These are phyloP conservation scores for Sherardia arvensis DNA, from an alignment of 257 asterid species.

Conservation along the genomic window DNA sequence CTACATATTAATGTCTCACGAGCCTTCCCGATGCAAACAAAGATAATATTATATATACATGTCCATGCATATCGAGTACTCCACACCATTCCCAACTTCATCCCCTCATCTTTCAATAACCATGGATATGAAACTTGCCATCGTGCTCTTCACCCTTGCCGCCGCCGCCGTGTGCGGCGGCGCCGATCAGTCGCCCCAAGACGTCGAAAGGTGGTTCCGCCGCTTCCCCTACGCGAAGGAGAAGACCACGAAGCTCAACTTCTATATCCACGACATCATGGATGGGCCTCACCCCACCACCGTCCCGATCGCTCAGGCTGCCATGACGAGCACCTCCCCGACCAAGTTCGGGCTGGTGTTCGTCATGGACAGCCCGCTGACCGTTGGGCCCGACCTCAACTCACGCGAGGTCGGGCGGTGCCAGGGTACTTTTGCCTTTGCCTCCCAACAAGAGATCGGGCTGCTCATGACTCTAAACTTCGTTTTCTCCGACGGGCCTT, in stretches of 20 bases:
- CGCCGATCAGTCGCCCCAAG: neutral
- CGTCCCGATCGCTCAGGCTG: constrained; percentile 3
- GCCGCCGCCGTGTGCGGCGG: neutral
- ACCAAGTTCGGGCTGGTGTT: neutral
- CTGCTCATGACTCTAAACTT: neutral
- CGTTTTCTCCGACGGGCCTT: neutral
- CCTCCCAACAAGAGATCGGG: neutral
- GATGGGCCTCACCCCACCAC: neutral
- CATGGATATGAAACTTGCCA: neutral
- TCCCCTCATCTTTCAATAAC: neutral
- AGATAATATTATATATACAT: neutral
- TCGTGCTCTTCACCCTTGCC: neutral
- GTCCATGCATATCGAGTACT: neutral
- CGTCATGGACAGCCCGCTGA: constrained; percentile 1
- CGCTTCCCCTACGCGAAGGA: neutral
- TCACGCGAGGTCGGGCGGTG: neutral
- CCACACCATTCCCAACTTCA: neutral
- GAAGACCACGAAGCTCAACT: constrained; percentile 1
- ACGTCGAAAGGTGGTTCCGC: neutral
- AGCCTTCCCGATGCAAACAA: neutral
- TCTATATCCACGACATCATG: constrained; percentile 5
- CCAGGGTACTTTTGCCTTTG: neutral
- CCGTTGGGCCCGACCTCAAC: neutral
- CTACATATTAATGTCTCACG: neutral
- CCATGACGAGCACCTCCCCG: neutral